Evolutionary conservation across 1,284 basidiomycete species (phyloP), one percentile per base, ranked within the genome.

Genomic region (Tremellales sp.): DNA sequence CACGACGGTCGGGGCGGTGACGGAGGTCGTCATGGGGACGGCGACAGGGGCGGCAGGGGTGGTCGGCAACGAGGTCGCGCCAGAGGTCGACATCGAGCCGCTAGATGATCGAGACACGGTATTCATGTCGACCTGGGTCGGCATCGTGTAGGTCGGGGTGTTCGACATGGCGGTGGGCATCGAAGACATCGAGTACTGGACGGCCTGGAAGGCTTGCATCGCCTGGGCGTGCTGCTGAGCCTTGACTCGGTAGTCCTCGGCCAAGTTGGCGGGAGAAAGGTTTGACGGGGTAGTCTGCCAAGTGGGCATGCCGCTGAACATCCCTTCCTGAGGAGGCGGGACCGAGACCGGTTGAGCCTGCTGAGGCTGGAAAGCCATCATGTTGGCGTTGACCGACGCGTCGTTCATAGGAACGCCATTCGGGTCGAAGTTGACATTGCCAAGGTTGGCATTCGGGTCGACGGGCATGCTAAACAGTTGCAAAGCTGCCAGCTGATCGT

Each of bases 301-400:
- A n/a, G n/a, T n/a, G n/a, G n/a, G 31, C 25, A 24, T 6, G 40
- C 17, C 24, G 46, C 29, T 24, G 44, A 45, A 29, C 29, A 40
- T 35, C 46, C 46, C n/a, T n/a, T n/a, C n/a, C n/a, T n/a, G 26
- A 41, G 42, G 40, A 45, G 46, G 39, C 48, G 51, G 21, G 51
- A 29, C 29, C 13, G 44, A 22, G 22, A 50, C 33, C 17, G 21
- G 13, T 10, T 50, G 45, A 22, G 45, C 40, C 21, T 45, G 51
- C 29, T 56, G 59, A 36, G 51, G 40, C 49, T 63, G 66, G 43
- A 57, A 57, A 23, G 63, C 58, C 15, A 69, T 51, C 62, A 67
- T n/a, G n/a, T n/a, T 67, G 46, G 43, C 51, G 40, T 55, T 48
- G n/a, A n/a, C n/a, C 11, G 10, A 12, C 8, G 36, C 7, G 53